These are phyloP conservation scores for Lachancea mirantina DNA, from an alignment of 805 yeast genomes.

Conservation along the genomic window DNA sequence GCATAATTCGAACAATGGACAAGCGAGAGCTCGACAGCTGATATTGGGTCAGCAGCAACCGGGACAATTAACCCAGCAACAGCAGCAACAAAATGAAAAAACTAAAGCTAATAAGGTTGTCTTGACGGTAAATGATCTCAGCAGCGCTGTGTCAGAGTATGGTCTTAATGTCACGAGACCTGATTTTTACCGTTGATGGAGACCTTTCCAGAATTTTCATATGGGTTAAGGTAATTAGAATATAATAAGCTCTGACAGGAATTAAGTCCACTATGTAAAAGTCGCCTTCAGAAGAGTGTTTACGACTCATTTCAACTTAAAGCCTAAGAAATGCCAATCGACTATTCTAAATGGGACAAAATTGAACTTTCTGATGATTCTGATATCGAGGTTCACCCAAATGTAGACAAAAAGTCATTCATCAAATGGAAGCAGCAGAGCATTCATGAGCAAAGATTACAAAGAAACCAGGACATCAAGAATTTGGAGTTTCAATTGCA, in stretches of 20 bases:
- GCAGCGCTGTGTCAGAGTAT: conserved; percentile 88
- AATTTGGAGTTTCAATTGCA: conserved; percentile 68
- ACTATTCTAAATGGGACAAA: conserved; percentile 97
- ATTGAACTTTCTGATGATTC: conserved; percentile 94
- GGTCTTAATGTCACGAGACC: conserved; percentile 88
- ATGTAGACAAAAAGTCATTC: conserved; percentile 89
- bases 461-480: conserved; percentile 70
- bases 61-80: conserved; percentile 34
- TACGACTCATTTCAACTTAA: neutral
- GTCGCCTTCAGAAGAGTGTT: neutral
- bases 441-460: conserved; percentile 85
- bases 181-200: conserved; percentile 81
- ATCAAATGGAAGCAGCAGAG: conserved; percentile 96
- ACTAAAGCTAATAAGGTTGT: conserved; percentile 61
- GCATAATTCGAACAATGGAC: conserved; percentile 80
- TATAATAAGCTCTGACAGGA: neutral
- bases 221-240: no score
- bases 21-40: conserved; percentile 72
- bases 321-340: conserved; percentile 64
- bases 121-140: conserved; percentile 85
- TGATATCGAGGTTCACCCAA: conserved; percentile 95
- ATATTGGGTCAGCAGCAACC: conserved; percentile 55
- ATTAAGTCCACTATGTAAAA: neutral
- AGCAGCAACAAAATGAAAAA: conserved; percentile 39
- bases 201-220: neutral